Percentiles rank a stretch among this genome's conserved stretches.
phyloP scores from a whole-genome alignment of 2,329 filamentous ascomycete species.

The Thielaviopsis musarum region DNA sequence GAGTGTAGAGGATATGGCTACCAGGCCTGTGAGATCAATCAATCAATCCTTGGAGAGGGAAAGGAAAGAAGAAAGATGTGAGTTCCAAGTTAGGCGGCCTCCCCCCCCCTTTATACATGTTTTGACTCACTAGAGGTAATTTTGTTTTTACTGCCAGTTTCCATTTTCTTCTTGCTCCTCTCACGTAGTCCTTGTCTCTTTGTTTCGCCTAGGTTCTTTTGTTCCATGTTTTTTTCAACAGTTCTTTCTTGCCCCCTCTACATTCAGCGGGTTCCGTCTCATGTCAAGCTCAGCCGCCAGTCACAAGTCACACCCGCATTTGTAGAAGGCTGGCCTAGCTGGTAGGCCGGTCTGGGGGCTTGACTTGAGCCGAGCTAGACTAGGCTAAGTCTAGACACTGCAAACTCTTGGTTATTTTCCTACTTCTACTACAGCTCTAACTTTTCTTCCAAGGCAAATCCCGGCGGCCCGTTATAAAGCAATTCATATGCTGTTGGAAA shows the following conservation, averaged over 20 bases:
- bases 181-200: not conserved
- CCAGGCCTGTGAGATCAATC: not conserved
- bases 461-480: not conserved
- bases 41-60: not conserved
- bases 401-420: not conserved
- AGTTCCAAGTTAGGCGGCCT: not conserved
- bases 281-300: not conserved
- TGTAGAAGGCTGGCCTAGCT: not conserved
- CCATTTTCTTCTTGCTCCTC: not conserved
- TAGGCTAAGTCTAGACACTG: not conserved
- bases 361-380: not conserved
- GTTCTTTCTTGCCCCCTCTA: not conserved
- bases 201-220: not conserved
- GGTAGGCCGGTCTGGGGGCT: not conserved
- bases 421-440: not conserved
- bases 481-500: not conserved
- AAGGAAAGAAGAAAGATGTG: not conserved
- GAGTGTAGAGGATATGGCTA: not conserved
- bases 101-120: not conserved
- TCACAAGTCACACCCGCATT: not conserved
- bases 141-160: not conserved
- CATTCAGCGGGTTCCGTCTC: not conserved
- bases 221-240: no score
- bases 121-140: not conserved
- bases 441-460: not conserved